These are phyloP conservation scores for Yamagishiella unicocca DNA, from an alignment of 139 green algal species.

Conservation along the genomic window DNA sequence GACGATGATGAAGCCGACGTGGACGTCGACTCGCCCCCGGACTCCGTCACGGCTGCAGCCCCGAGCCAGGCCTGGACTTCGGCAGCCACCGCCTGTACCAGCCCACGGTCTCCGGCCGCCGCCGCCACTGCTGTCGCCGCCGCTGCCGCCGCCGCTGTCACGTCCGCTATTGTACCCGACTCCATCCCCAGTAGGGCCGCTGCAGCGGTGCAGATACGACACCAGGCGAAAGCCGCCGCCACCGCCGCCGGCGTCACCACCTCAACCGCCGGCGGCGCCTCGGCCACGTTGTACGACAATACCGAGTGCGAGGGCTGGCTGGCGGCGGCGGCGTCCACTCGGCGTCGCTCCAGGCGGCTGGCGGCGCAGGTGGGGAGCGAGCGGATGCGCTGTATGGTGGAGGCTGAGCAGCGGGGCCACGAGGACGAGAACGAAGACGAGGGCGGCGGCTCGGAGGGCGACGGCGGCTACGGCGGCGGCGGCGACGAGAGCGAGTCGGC, in stretches of 20 bases:
- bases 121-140: not conserved
- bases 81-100: not conserved
- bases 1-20: not conserved
- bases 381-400: slow-evolving; percentile 30
- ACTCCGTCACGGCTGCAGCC: not conserved
- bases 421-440: not conserved
- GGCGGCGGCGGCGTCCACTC: not conserved
- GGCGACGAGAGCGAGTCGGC: not conserved
- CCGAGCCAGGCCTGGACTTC: not conserved
- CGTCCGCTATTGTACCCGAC: not conserved
- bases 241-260: not conserved
- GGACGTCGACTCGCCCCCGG: not conserved
- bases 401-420: slow-evolving; percentile 2
- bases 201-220: too few species aligned
- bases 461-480: not conserved
- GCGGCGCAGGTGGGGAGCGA: not conserved
- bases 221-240: not conserved
- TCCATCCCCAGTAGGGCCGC: not conserved
- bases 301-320: not conserved
- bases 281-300: not conserved
- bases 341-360: not conserved
- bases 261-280: not conserved
- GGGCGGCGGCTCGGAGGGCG: not conserved
- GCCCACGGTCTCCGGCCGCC: not conserved
- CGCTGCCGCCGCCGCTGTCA: not conserved